These are phyloP conservation scores for Oryza rufipogon DNA, from an alignment of 176 grass and related monocot genomes.

Conservation along the genomic window DNA sequence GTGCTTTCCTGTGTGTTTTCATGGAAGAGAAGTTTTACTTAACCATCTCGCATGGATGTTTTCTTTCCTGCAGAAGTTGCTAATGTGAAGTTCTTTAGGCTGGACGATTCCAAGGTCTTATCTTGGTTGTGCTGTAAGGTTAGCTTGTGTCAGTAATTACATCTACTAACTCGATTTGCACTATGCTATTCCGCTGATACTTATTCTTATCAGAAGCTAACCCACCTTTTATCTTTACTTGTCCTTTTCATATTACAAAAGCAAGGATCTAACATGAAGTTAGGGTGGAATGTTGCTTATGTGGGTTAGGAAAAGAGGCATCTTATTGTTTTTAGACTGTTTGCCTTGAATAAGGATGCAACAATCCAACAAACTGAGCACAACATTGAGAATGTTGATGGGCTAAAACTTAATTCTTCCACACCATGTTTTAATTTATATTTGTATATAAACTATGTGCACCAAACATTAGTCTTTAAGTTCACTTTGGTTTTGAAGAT, in stretches of 20 bases:
- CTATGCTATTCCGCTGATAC: background rate
- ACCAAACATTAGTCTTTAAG: background rate
- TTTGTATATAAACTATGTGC: conserved; percentile 20
- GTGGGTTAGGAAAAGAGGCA: conserved; percentile 15
- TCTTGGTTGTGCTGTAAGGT: conserved; percentile 97
- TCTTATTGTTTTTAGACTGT: background rate
- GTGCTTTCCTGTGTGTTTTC: conserved; percentile 23
- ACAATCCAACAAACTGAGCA: no score
- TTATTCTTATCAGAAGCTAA: conserved; percentile 6
- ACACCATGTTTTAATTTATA: background rate
- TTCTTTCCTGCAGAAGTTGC: conserved; percentile 75
- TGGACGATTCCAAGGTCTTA: conserved; percentile 89
- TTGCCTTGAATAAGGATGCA: background rate
- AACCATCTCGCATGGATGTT: conserved; percentile 28
- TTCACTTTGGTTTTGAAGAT: no score
- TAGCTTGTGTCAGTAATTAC: conserved; percentile 34
- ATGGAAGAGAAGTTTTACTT: background rate
- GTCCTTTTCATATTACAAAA: background rate
- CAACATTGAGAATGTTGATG: background rate
- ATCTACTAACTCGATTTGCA: conserved; percentile 21
- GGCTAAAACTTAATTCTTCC: conserved; percentile 3
- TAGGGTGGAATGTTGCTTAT: conserved; percentile 17
- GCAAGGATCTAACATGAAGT: conserved; percentile 17
- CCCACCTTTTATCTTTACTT: background rate
- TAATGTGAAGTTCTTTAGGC: conserved; percentile 77